A percentile compares a stretch with the other conserved stretches of the same genome.
Evolutionary conservation across 768 basidiomycete genomes (phyloP).

Genomic region (Xerocomellus amylosporus): DNA sequence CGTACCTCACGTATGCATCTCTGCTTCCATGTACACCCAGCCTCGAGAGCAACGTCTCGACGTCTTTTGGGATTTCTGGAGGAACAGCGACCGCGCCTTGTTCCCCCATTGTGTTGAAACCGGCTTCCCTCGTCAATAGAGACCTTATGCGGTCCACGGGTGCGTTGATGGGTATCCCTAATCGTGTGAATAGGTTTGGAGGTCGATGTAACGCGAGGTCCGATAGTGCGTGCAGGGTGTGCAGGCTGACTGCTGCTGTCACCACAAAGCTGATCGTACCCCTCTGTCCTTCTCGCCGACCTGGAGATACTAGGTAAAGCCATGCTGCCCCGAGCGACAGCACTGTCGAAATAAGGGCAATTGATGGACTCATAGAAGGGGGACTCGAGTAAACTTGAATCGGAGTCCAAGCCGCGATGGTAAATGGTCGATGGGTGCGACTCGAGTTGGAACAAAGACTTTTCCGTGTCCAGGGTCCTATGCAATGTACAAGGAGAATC

Average conservation of each 20-base stretch:
- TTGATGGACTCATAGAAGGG: constrained; percentile 2
- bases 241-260: constrained; percentile 12
- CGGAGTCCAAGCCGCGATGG: no score
- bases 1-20: constrained; percentile 57
- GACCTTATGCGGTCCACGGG: constrained; percentile 52
- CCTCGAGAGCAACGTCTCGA: constrained; percentile 53
- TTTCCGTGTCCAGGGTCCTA: no score
- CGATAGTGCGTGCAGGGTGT: constrained; percentile 17
- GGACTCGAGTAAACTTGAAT: neutral
- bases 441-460: no score
- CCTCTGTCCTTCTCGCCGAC: constrained; percentile 1
- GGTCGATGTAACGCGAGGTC: constrained; percentile 37
- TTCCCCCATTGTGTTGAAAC: constrained; percentile 29
- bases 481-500: no score
- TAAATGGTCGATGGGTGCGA: no score
- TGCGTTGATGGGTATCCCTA: constrained; percentile 54
- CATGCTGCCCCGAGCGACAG: constrained; percentile 18
- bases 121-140: constrained; percentile 42
- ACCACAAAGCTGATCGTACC: constrained; percentile 1
- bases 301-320: constrained; percentile 16
- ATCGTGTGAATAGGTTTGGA: constrained; percentile 57
- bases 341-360: constrained; percentile 11
- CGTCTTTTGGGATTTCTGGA: constrained; percentile 41
- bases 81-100: constrained; percentile 9
- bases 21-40: constrained; percentile 58